Evolutionary conservation across 768 basidiomycete species (phyloP).

Genomic region (Leucosporidium creatinivorum): DNA sequence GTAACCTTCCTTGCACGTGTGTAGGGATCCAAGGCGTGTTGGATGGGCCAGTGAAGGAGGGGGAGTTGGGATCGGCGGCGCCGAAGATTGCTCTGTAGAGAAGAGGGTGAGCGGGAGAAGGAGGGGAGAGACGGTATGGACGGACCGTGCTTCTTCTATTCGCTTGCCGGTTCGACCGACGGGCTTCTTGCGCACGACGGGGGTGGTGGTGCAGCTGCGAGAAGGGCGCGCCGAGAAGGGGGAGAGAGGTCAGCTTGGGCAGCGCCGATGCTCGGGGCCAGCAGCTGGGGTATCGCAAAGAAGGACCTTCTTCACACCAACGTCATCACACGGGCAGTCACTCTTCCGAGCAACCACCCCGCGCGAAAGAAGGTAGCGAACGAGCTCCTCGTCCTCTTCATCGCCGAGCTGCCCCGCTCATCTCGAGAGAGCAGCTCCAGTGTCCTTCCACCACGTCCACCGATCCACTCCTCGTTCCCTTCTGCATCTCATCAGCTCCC

Average conservation of each 20-base stretch:
- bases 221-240: neutral
- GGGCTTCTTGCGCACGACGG: constrained; percentile 23
- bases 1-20: neutral
- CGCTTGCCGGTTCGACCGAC: constrained; percentile 22
- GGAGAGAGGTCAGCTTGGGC: neutral
- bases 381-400: no score
- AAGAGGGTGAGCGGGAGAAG: no score
- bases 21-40: constrained; percentile 30
- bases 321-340: no score
- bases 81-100: constrained; percentile 26
- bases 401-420: no score
- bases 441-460: no score
- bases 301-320: no score
- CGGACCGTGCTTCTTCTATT: constrained; percentile 28
- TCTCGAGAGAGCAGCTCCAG: no score
- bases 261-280: neutral
- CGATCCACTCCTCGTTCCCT: no score
- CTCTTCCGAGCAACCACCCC: no score
- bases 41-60: constrained; percentile 14
- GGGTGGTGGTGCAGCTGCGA: constrained; percentile 27
- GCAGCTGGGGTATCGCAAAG: neutral
- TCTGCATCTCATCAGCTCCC: no score
- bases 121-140: neutral
- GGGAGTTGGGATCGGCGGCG: constrained; percentile 12
- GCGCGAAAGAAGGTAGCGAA: no score